A percentile compares a stretch with the other conserved stretches of the same genome.
phyloP scores from a whole-genome alignment of 2,329 filamentous ascomycete species.

The Didymellaceae sp. region DNA sequence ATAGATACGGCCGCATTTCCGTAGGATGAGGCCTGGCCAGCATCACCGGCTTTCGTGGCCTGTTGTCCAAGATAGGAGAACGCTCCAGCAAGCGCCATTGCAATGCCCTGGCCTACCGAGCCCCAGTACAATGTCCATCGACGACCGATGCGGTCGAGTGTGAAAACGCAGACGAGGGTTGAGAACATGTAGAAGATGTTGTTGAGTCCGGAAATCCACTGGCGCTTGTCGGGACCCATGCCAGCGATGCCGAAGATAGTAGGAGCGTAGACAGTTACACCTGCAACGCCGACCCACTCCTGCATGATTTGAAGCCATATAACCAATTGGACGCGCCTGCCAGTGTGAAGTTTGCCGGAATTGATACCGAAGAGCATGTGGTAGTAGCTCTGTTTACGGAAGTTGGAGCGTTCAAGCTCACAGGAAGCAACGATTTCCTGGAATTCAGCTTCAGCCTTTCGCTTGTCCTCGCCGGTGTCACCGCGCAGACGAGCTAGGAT shows the following conservation, averaged over 20 bases:
- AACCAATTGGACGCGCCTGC: slow-evolving; percentile 71
- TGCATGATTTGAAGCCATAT: slow-evolving; percentile 76
- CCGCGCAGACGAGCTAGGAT: slow-evolving; percentile 71
- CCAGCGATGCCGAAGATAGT: slow-evolving; percentile 72
- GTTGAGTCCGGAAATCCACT: slow-evolving; percentile 53
- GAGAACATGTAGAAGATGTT: slow-evolving; percentile 67
- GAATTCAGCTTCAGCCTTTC: slow-evolving; percentile 60
- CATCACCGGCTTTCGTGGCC: slow-evolving; percentile 56
- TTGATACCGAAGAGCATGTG: slow-evolving; percentile 72
- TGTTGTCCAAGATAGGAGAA: slow-evolving; percentile 63
- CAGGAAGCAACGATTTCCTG: slow-evolving; percentile 71
- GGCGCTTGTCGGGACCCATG: slow-evolving; percentile 58
- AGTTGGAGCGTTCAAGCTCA: slow-evolving; percentile 59
- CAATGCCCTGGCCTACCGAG: slow-evolving; percentile 66
- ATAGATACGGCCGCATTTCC: slow-evolving; percentile 72
- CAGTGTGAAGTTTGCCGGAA: slow-evolving; percentile 70
- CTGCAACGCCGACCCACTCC: slow-evolving; percentile 73
- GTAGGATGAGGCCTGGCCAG: slow-evolving; percentile 57
- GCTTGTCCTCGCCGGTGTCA: slow-evolving; percentile 55
- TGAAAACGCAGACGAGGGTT: slow-evolving; percentile 73
- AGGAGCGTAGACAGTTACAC: slow-evolving; percentile 64
- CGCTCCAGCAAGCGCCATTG: slow-evolving; percentile 71
- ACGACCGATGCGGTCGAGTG: slow-evolving; percentile 71
- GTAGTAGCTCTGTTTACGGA: slow-evolving; percentile 64
- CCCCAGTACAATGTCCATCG: slow-evolving; percentile 75